Evolutionary conservation across 73 alveolate genomes (phyloP).

Genomic region (Paraurostyla sp.): DNA sequence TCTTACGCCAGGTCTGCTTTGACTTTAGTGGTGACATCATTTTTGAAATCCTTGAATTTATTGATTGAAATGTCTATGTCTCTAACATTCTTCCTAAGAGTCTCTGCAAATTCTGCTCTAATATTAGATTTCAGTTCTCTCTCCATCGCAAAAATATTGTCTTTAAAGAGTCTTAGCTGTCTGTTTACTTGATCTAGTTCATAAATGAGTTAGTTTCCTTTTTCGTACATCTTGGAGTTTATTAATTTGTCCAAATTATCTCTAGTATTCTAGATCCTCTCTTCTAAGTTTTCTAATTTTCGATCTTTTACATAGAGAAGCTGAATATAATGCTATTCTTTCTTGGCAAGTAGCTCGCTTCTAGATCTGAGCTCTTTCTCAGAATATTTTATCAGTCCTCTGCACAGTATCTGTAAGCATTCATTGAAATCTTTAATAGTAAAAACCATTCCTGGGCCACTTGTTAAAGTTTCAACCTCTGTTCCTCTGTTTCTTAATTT

Average conservation of each 20-base stretch:
- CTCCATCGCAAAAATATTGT: conserved; percentile 89
- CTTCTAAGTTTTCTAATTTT: conserved; percentile 43
- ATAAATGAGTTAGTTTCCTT: conserved; percentile 86
- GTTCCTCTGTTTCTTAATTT: conserved; percentile 77
- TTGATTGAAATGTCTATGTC: conserved; percentile 79
- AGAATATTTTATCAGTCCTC: conserved; percentile 67
- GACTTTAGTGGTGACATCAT: conserved; percentile 81
- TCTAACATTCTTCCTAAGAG: conserved; percentile 76
- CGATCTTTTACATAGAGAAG: conserved; percentile 64
- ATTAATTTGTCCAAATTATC: conserved; percentile 73
- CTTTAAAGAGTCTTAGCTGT: conserved; percentile 88
- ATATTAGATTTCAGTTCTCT: conserved; percentile 84
- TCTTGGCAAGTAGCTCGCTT: conserved; percentile 59
- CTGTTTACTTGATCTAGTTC: conserved; percentile 92
- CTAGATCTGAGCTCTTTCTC: conserved; percentile 76
- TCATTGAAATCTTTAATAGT: conserved; percentile 78
- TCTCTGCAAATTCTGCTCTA: conserved; percentile 82
- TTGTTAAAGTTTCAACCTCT: conserved; percentile 80
- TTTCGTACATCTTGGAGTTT: conserved; percentile 75
- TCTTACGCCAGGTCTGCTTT: conserved; percentile 84
- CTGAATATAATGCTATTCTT: conserved; percentile 54
- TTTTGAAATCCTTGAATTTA: conserved; percentile 84
- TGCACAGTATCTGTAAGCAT: conserved; percentile 62
- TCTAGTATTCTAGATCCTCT: conserved; percentile 30
- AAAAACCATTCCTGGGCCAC: conserved; percentile 82